Evolutionary conservation across 192 early-diverging fungal genomes (phyloP), one percentile per base, ranked within the genome.

Genomic region (Coemansia sp.): DNA sequence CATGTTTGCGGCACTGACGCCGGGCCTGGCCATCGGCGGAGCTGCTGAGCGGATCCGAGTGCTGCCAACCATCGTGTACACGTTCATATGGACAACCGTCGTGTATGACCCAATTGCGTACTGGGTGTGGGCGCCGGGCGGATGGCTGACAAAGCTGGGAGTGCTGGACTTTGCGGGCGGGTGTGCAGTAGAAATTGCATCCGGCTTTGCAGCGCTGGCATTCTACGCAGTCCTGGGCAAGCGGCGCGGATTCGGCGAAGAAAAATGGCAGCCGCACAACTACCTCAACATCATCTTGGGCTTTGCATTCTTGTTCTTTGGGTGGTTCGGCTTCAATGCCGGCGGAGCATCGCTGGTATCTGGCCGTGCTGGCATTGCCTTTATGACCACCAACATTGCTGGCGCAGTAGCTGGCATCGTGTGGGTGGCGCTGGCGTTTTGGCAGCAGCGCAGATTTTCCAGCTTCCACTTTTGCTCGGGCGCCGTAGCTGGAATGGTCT

Each of bases 281-380:
- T 85, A 93, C 28, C 84, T 90, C 16, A 89, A 90, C 84, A 92
- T 96, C 23, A 86, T 93, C 63, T 82, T 95, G 23, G 94, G 93
- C 5, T 46, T 46, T 21, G 83, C 90, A 10, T 76, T 95, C 26
- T 71, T 96, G 51, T 94, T 93, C 89, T 94, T 96, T 69, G 94
- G 94, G 35, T 96, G 93, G 93, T 89, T 91, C 50, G 92, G 90
- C 0, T 96, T 95, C 77, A 96, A 96, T 74, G 92, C 88, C 18
- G 93, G 92, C 33, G 85, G 79, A n/a, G 91, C 90, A 3, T 71
- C 91, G 14, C 84, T 86, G 28, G 86, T 86, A 24, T 89, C 87
- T 13, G 85, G 89, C 1, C 84, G 90, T 3, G 89, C 92, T 11
- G 90, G 88, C 20, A 88, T 90, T 55, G 88, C 93, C 0, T 85